Percentiles rank a stretch among this genome's conserved stretches.
Evolutionary conservation across 148 eudicot genomes (phyloP).

Genomic region (Euryodendron excelsum): DNA sequence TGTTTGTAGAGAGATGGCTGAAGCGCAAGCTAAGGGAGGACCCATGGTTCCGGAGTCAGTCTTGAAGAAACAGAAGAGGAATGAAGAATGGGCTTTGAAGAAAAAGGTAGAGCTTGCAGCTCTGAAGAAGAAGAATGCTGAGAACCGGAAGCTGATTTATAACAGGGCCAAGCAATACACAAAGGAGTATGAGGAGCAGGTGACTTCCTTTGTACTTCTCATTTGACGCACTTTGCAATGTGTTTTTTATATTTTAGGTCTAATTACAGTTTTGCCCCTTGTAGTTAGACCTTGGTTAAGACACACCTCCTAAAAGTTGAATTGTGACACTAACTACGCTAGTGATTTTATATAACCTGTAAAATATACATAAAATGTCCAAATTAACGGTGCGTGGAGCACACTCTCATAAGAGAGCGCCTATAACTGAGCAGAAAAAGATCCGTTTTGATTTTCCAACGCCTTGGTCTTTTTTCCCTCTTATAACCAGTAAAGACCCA

Average conservation of each 20-base stretch:
- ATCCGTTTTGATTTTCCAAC: no score
- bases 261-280: no score
- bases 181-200: constrained; percentile 69
- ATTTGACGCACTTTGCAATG: neutral
- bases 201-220: neutral
- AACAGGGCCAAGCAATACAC: constrained; percentile 64
- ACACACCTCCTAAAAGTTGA: no score
- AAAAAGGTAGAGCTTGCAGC: constrained; percentile 45
- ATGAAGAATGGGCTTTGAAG: constrained; percentile 69
- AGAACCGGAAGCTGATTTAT: constrained; percentile 64
- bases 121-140: constrained; percentile 56
- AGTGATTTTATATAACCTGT: no score
- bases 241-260: neutral
- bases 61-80: constrained; percentile 80
- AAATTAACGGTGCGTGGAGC: no score
- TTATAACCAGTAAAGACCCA: no score
- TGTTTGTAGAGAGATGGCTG: constrained; percentile 42
- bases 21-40: constrained; percentile 30
- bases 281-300: no score
- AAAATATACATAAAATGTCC: no score
- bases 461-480: no score
- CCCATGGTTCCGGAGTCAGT: constrained; percentile 73
- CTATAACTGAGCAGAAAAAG: no score
- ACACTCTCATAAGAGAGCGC: no score
- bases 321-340: no score